A percentile compares a stretch with the other conserved stretches of the same genome.
Evolutionary conservation across 208 protist genomes (phyloP).

Genomic region (Trichomonas vaginalis): DNA sequence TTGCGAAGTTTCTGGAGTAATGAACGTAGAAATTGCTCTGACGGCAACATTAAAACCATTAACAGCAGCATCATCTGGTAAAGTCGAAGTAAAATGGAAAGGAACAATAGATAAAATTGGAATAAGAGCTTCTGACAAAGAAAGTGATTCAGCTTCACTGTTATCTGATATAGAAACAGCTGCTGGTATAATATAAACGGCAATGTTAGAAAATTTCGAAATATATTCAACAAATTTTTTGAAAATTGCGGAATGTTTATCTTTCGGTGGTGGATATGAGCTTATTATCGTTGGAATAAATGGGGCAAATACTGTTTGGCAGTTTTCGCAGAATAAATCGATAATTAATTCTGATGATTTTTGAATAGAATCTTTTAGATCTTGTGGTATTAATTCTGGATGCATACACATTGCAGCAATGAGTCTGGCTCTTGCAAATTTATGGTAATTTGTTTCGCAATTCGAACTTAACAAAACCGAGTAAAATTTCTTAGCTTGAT

Average conservation of each 20-base stretch:
- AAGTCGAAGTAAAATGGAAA: not conserved
- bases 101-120: not conserved
- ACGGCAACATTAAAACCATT: not conserved
- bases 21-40: not conserved
- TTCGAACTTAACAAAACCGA: not conserved
- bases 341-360: not conserved
- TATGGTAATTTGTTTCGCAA: not conserved
- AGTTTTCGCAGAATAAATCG: not conserved
- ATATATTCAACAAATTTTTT: not conserved
- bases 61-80: not conserved
- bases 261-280: not conserved
- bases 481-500: not conserved
- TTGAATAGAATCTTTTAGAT: not conserved
- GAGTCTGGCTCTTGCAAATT: not conserved
- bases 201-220: not conserved
- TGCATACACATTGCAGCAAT: not conserved
- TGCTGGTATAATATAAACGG: not conserved
- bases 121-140: not conserved
- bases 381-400: not conserved
- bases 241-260: not conserved
- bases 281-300: not conserved
- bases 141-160: not conserved
- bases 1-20: not conserved
- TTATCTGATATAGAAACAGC: not conserved
- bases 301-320: not conserved